phyloP scores from a whole-genome alignment of 1,284 basidiomycete genomes.

The Singerocomus inundabilis region DNA sequence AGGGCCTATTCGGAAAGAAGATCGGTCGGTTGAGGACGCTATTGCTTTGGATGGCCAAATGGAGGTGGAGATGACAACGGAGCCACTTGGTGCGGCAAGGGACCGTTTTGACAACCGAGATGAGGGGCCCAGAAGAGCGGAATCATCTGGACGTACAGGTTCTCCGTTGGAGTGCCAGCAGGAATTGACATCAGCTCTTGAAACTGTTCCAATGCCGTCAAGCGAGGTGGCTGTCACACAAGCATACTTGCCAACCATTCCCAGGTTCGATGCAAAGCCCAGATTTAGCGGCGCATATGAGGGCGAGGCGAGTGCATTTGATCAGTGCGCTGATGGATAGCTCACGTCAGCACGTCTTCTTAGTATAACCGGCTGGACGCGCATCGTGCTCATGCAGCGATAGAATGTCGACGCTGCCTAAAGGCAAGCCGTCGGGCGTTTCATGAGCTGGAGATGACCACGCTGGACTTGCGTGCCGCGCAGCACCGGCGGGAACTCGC shows the following conservation, averaged over 20 bases:
- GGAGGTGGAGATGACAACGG: conserved; percentile 10
- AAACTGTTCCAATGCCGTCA: conserved; percentile 15
- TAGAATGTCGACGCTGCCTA: conserved; percentile 42
- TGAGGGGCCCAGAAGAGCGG: conserved; percentile 14
- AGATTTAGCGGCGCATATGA: conserved; percentile 29
- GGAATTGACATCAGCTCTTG: conserved; percentile 4
- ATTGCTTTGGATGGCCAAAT: conserved; percentile 2
- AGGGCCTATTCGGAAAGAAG: conserved; percentile 3
- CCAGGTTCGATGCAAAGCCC: conserved; percentile 23
- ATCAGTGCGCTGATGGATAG: conserved; percentile 2
- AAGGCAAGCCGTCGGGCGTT: conserved; percentile 49
- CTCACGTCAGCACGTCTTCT: conserved; percentile 3
- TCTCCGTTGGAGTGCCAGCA: conserved; percentile 11
- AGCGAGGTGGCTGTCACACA: conserved; percentile 23
- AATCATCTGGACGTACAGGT: conserved; percentile 2
- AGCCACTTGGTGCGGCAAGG: conserved; percentile 11
- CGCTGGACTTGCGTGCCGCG: conserved; percentile 55
- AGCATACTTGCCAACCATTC: conserved; percentile 31
- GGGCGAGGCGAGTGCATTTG: conserved; percentile 22
- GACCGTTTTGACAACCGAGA: conserved; percentile 18
- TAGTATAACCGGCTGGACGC: conserved; percentile 34
- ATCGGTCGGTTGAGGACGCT: conserved; percentile 1
- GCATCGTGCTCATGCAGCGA: conserved; percentile 40
- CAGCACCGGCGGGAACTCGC: conserved; percentile 56
- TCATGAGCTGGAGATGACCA: conserved; percentile 58